Base-by-base conservation (phyloP, 1,139 yeast genomes). In the Hyphopichia burtonii region DNA sequence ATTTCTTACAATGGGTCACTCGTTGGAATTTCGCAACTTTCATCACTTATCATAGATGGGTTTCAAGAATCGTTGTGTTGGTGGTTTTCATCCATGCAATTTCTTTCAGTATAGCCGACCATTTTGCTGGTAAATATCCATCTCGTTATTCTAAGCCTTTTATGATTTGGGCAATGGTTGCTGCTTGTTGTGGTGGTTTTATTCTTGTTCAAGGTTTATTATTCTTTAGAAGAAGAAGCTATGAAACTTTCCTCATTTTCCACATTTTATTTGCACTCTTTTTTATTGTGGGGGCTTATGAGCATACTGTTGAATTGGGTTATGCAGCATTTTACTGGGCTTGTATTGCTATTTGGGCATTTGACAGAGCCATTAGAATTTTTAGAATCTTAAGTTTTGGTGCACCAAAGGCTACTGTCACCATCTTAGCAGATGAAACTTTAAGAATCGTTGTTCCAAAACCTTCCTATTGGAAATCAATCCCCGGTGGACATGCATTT, bases 401-500 rank as follows among this genome's bases (percentile, higher is more conserved):
- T 0, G 51, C 58, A 41, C 71, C 70, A 5, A 47, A 47, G 22
- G 74, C 76, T 2, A 51, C 52, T 4, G 63, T 71, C 15, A 52
- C 61, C 12, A 53, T 74, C 31, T 48, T 67, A 36, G 61, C 68
- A 1, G 66, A 61, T 31, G 74, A 71, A 48, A 68, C 75, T 2
- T 55, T 74, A 22, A 64, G 65, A 49, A 61, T 74, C 3, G 57
- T 59, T 4, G 60, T 72, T 8, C 72, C 74, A 1, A 66, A 59
- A 37, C 73, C 75, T 20, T 51, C 44, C 6, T 56, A 55, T 43
- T 72, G 75, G 75, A 57, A 60, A 27, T 55, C 70, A 2, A 54
- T 61, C 36, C 74, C 76, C 3, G 80, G 80, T 33, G 74, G 77
- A 3, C 78, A 74, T 51, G 78, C 78, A 1, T 76, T 67, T 41